Base-by-base conservation (phyloP, 2,329 filamentous ascomycete genomes). In the Plectosphaerella sp. region DNA sequence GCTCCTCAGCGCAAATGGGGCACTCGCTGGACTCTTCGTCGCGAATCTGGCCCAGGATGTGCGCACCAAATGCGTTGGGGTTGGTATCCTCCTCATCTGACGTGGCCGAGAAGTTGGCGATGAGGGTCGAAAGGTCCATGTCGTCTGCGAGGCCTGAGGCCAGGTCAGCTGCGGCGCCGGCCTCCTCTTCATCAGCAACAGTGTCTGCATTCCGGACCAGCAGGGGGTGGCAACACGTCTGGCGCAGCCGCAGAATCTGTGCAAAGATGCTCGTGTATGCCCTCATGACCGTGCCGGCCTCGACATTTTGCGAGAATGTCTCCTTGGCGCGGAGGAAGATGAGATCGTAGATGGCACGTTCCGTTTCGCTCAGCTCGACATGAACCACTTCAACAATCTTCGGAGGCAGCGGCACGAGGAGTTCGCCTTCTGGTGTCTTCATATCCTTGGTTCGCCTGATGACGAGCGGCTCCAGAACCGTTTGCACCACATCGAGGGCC, bases 221-320 rank as follows among this genome's bases (percentile, higher is more conserved):
- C 2, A 93, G 75, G 0, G 94, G 94, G 67, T 99, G 94, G 57
- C 94, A 97, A 67, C 94, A 99, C 2, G 90, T 89, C 64, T 99
- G 94, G 2, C 94, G 86, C 9, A 99, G 82, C 2, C 94, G 88
- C 41, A 99, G 72, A 63, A 99, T 95, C 67, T 99, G 94, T 0
- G 94, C 93, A 65, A 99, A 97, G 57, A 99, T 97, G 49, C 91
- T 97, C 0, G 94, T 96, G 64, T 92, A 99, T 0, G 91, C 92
- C 67, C 96, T 97, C 76, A 97, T 83, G 5, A 99, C 79, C 0
- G 93, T 97, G 4, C 94, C 94, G 10, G 89, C 91, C 65, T 96
- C 91, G 12, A 96, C 80, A 54, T 96, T 97, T 54, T 87, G 84
- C 33, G 86, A 86, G 65, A 97, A 94, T 0, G 92, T 88, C 49